Evolutionary conservation across 345 rosid genomes (phyloP).

Genomic region (Eucalyptus erythrocorys): DNA sequence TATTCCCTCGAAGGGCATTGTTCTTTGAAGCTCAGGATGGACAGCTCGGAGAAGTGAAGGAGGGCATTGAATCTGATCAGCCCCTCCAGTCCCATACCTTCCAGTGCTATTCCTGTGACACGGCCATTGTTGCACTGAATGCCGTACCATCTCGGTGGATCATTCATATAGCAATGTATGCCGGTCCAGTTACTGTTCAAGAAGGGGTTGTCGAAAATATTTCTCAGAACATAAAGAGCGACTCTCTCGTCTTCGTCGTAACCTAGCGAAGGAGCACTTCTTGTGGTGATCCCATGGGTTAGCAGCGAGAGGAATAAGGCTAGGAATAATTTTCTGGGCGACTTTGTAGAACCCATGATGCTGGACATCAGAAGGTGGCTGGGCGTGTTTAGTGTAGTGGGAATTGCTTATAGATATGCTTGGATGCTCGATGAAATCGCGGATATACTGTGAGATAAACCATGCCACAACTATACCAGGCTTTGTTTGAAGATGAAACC

Average conservation of each 20-base stretch:
- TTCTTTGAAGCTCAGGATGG: constrained; percentile 16
- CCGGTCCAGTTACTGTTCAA: constrained; percentile 33
- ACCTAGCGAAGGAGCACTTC: neutral
- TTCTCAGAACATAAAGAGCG: constrained; percentile 24
- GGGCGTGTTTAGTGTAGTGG: neutral
- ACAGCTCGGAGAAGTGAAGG: constrained; percentile 13
- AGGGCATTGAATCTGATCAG: constrained; percentile 2
- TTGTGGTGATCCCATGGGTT: neutral
- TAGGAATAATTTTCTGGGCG: neutral
- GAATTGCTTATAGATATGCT: neutral
- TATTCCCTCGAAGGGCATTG: constrained; percentile 21
- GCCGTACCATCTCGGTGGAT: constrained; percentile 25
- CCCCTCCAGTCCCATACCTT: constrained; percentile 18
- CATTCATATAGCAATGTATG: constrained; percentile 10
- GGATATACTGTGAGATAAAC: constrained; percentile 1
- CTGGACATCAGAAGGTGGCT: neutral
- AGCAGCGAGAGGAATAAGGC: neutral
- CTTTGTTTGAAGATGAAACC: constrained; percentile 8
- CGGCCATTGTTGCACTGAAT: constrained; percentile 11
- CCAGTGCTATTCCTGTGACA: constrained; percentile 16
- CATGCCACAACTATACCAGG: constrained; percentile 2
- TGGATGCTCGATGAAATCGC: neutral
- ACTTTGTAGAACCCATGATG: neutral
- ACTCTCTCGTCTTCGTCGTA: constrained; percentile 6
- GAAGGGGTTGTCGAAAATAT: constrained; percentile 16